These are phyloP conservation scores for Maudiozyma serrabonitensis DNA, from an alignment of 805 yeast genomes.

Conservation along the genomic window DNA sequence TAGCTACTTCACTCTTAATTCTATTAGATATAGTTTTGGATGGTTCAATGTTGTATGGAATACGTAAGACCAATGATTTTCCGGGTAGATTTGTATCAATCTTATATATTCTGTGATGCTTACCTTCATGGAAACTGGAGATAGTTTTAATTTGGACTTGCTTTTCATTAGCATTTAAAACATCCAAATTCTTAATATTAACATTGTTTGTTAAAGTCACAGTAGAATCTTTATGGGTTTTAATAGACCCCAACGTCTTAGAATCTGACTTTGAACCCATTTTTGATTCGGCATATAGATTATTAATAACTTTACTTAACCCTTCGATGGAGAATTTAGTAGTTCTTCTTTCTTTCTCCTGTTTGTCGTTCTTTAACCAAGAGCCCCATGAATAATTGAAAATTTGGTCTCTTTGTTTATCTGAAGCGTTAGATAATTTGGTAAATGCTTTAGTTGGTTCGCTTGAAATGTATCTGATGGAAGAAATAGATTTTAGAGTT, in stretches of 20 bases:
- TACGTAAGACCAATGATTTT: slow-evolving; percentile 61
- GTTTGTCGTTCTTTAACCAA: slow-evolving; percentile 74
- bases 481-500: not conserved
- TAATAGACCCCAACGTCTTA: slow-evolving; percentile 23
- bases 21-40: slow-evolving; percentile 56
- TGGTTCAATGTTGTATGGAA: slow-evolving; percentile 73
- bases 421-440: slow-evolving; percentile 47
- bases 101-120: slow-evolving; percentile 81
- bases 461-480: slow-evolving; percentile 22
- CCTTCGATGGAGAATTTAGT: slow-evolving; percentile 82
- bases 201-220: slow-evolving; percentile 42
- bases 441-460: slow-evolving; percentile 37
- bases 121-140: slow-evolving; percentile 85
- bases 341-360: slow-evolving; percentile 63
- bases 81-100: slow-evolving; percentile 48
- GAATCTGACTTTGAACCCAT: slow-evolving; percentile 16
- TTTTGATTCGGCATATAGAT: slow-evolving; percentile 33
- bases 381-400: slow-evolving; percentile 93
- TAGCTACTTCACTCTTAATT: slow-evolving; percentile 85
- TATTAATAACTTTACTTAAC: slow-evolving; percentile 42
- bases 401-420: slow-evolving; percentile 60
- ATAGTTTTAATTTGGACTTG: slow-evolving; percentile 51
- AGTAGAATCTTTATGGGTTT: slow-evolving; percentile 31
- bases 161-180: slow-evolving; percentile 34
- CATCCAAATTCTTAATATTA: slow-evolving; percentile 35